Conservation (phyloP, 768 basidiomycete genomes). For the Suillus discolor region DNA sequence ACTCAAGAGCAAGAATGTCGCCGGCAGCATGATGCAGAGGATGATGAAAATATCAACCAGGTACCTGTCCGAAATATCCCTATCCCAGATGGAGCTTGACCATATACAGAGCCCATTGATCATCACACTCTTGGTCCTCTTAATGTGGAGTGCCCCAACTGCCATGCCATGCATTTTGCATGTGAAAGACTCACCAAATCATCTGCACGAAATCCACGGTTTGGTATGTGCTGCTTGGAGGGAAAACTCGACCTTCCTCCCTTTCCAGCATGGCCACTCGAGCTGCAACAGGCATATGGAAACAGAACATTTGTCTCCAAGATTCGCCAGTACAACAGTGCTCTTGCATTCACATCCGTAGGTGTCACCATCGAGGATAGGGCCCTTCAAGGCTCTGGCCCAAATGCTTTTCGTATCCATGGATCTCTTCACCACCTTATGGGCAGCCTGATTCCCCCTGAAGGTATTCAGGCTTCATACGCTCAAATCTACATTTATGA, state of each 20-base stretch:
- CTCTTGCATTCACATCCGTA: conserved; percentile 43
- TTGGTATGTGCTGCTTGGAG: conserved; percentile 32
- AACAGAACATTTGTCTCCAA: conserved; percentile 32
- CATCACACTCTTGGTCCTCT: conserved; percentile 12
- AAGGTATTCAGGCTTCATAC: conserved; percentile 28
- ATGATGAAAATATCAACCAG: neutral
- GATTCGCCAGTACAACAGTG: conserved; percentile 44
- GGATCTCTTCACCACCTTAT: conserved; percentile 39
- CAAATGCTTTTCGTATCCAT: conserved; percentile 37
- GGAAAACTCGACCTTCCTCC: conserved; percentile 27
- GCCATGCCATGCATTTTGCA: conserved; percentile 22
- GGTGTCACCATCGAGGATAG: conserved; percentile 32
- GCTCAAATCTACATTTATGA: conserved; percentile 48
- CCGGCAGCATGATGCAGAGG: neutral
- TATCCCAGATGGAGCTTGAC: neutral
- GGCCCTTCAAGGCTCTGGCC: conserved; percentile 32
- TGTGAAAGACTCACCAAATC: conserved; percentile 15
- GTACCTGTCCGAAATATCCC: neutral
- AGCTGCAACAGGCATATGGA: conserved; percentile 16
- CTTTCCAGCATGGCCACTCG: conserved; percentile 22
- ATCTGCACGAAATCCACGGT: neutral
- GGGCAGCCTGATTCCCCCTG: conserved; percentile 33
- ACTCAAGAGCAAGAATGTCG: neutral
- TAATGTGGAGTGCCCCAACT: conserved; percentile 16
- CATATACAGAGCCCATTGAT: conserved; percentile 17